phyloP scores from a whole-genome alignment of 2,329 filamentous ascomycete species.

The Stemphylium lycopersici region DNA sequence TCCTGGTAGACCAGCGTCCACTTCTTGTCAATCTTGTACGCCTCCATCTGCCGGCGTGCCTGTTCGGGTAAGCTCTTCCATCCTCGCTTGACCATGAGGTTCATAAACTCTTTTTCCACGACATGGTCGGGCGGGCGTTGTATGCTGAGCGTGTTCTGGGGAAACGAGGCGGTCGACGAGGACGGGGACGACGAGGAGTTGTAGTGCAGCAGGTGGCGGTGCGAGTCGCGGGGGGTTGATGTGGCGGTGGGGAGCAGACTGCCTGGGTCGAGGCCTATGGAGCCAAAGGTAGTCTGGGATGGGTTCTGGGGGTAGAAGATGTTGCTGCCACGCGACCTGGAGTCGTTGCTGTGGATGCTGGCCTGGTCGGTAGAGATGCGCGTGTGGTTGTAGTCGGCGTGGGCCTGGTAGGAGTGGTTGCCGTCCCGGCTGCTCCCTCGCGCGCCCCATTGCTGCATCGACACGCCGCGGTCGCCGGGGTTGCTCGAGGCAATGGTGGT shows the following conservation, averaged over 20 bases:
- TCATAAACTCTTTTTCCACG: slow-evolving; percentile 88
- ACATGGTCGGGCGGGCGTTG: slow-evolving; percentile 77
- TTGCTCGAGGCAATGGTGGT: slow-evolving; percentile 74
- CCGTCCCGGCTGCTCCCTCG: slow-evolving; percentile 35
- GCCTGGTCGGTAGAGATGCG: slow-evolving; percentile 68
- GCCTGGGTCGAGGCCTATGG: slow-evolving; percentile 51
- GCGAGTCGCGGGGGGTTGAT: slow-evolving; percentile 50
- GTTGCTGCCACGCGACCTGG: slow-evolving; percentile 60
- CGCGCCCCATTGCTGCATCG: slow-evolving; percentile 77
- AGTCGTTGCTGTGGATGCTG: slow-evolving; percentile 68
- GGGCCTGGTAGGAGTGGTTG: slow-evolving; percentile 31
- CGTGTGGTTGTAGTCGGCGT: slow-evolving; percentile 54
- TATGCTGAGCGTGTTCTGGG: slow-evolving; percentile 65
- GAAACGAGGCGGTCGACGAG: slow-evolving; percentile 57
- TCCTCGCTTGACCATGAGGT: slow-evolving; percentile 95
- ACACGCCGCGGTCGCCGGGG: slow-evolving; percentile 68
- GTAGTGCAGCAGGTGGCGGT: slow-evolving; percentile 50
- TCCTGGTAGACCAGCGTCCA: slow-evolving; percentile 98
- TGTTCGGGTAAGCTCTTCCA: slow-evolving; percentile 98
- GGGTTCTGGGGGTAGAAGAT: slow-evolving; percentile 61
- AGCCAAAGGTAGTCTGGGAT: slow-evolving; percentile 60
- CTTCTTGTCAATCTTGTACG: slow-evolving; percentile 92
- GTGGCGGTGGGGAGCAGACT: slow-evolving; percentile 48
- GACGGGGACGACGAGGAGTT: slow-evolving; percentile 55
- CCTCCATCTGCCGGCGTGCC: slow-evolving; percentile 92